These are phyloP conservation scores for Aspergillus unguis DNA, from an alignment of 2,329 filamentous ascomycete species.

Conservation along the genomic window DNA sequence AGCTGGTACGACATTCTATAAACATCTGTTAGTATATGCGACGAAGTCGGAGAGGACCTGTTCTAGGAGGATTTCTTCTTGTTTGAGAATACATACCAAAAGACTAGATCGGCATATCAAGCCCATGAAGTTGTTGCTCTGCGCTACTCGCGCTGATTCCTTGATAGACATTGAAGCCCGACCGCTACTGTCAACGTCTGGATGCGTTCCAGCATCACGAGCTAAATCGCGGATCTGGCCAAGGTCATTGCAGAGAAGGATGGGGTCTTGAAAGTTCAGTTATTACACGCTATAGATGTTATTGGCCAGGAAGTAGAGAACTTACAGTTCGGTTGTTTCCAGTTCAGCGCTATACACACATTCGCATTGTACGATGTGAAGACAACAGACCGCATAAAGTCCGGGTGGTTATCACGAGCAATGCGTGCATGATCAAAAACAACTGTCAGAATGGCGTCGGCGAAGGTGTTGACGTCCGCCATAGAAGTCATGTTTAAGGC, in stretches of 20 bases:
- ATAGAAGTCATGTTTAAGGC: constrained; percentile 67
- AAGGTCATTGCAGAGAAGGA: constrained; percentile 91
- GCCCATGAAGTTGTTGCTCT: constrained; percentile 98
- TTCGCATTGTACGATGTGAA: constrained; percentile 91
- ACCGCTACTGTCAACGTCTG: constrained; percentile 58
- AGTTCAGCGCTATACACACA: constrained; percentile 91
- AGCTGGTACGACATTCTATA: constrained; percentile 84
- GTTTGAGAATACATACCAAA: constrained; percentile 58
- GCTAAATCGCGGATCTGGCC: constrained; percentile 52
- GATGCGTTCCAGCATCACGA: constrained; percentile 35
- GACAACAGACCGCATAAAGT: constrained; percentile 78
- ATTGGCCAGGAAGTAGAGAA: constrained; percentile 9
- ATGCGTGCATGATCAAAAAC: constrained; percentile 88
- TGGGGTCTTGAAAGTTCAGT: constrained; percentile 57
- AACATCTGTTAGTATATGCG: background rate
- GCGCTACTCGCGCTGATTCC: constrained; percentile 86
- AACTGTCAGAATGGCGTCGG: constrained; percentile 75
- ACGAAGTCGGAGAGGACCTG: background rate
- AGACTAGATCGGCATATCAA: constrained; percentile 84
- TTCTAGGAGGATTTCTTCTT: constrained; percentile 3
- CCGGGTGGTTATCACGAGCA: constrained; percentile 62
- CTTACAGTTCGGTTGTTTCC: constrained; percentile 96
- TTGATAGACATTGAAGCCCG: constrained; percentile 81
- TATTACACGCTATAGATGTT: background rate
- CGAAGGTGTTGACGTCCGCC: constrained; percentile 79